Evolutionary conservation across 2,329 filamentous ascomycete species (phyloP).

Genomic region (Sporothrix inflata): DNA sequence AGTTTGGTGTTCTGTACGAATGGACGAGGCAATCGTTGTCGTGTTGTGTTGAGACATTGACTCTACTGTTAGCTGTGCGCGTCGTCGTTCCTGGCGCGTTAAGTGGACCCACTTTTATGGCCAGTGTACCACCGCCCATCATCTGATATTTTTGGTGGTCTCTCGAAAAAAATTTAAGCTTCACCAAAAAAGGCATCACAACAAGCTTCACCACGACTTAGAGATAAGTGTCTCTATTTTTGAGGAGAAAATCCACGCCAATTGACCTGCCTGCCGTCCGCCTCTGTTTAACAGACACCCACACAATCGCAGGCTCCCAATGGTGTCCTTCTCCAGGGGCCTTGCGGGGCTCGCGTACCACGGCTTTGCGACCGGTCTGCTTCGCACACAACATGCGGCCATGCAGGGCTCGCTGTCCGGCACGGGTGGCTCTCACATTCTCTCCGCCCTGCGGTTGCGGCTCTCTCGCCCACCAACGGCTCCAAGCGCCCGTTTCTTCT

Average conservation of each 20-base stretch:
- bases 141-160: constrained; percentile 2
- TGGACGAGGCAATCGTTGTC: neutral
- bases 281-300: neutral
- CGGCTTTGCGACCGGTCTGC: constrained; percentile 1
- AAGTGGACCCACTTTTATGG: constrained; percentile 26
- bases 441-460: neutral
- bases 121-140: neutral
- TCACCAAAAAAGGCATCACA: neutral
- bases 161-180: constrained; percentile 20
- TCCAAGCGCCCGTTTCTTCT: neutral
- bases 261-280: neutral
- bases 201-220: neutral
- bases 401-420: neutral
- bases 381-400: constrained; percentile 9
- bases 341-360: constrained; percentile 20
- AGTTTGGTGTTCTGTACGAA: neutral
- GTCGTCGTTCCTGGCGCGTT: constrained; percentile 22
- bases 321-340: constrained; percentile 32
- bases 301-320: neutral
- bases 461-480: neutral
- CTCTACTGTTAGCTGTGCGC: neutral
- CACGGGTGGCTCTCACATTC: neutral
- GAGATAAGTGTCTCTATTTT: neutral
- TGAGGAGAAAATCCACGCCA: neutral
- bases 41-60: neutral